Conservation (phyloP, 1,139 yeast species). For the Lodderomyces jiufengensis region DNA sequence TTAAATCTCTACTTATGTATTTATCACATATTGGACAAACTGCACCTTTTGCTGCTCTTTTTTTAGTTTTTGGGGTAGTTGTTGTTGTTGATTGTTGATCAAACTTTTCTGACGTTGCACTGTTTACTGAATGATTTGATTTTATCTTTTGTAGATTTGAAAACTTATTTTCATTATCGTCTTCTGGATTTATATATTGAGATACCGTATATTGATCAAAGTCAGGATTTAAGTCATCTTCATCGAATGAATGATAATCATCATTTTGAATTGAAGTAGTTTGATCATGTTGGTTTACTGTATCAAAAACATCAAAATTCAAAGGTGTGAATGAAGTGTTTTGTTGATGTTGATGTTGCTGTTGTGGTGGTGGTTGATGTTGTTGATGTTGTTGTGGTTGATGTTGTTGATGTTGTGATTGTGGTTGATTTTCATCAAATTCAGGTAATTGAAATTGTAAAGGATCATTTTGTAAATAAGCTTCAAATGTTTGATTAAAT, state of each 20-base stretch:
- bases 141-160: constrained; percentile 5
- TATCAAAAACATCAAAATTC: constrained; percentile 4
- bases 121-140: constrained; percentile 25
- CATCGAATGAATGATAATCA: constrained; percentile 4
- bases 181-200: too few relatives aligned
- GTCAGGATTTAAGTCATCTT: constrained; percentile 1
- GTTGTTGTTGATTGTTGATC: neutral
- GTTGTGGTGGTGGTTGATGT: neutral
- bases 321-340: constrained; percentile 7
- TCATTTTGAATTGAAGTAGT: constrained; percentile 7
- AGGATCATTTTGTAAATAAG: constrained; percentile 10
- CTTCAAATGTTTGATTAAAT: constrained; percentile 15
- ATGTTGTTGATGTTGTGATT: too few relatives aligned
- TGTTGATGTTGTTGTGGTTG: too few relatives aligned
- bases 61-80: constrained; percentile 12
- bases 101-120: constrained; percentile 14
- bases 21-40: constrained; percentile 41
- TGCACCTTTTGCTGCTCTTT: constrained; percentile 37
- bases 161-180: neutral
- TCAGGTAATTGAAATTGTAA: too few relatives aligned
- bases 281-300: constrained; percentile 2
- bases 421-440: too few relatives aligned
- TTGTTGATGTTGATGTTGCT: neutral
- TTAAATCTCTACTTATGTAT: constrained; percentile 41
- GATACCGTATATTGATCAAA: too few relatives aligned